Conservation (phyloP, 495 filamentous ascomycete genomes). For the Letharia columbiana region DNA sequence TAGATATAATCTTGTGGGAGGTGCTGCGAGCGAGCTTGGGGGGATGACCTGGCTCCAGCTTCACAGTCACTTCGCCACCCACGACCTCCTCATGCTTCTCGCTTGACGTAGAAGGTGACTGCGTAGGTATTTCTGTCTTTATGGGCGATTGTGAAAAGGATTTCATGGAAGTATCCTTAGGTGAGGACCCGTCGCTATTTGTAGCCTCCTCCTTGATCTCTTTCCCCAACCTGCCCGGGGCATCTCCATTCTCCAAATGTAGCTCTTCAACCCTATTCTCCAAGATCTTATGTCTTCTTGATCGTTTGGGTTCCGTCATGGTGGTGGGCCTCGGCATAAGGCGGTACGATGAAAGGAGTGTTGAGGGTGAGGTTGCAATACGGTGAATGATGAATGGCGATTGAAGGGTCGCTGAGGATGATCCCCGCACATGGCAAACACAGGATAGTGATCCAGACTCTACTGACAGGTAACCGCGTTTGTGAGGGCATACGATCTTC, state of each 20-base stretch:
- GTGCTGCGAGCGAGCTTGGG: conserved; percentile 67
- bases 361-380: conserved; percentile 5
- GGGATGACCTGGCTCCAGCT: conserved; percentile 57
- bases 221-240: conserved; percentile 5
- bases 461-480: conserved; percentile 42
- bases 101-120: conserved; percentile 33
- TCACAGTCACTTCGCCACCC: conserved; percentile 52
- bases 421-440: conserved; percentile 20
- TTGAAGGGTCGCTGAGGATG: conserved; percentile 10
- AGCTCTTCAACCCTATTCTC: conserved; percentile 19
- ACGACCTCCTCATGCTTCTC: conserved; percentile 40
- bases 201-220: conserved; percentile 17
- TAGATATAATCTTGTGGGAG: conserved; percentile 57
- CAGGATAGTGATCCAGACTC: conserved; percentile 45
- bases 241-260: conserved; percentile 22
- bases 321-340: not conserved
- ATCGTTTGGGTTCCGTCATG: conserved; percentile 19
- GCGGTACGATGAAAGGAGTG: conserved; percentile 6
- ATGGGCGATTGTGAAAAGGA: conserved; percentile 35
- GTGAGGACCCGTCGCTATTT: conserved; percentile 24
- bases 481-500: not conserved
- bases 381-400: conserved; percentile 8
- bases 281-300: conserved; percentile 13
- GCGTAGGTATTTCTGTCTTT: conserved; percentile 30
- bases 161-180: conserved; percentile 23